phyloP scores from a whole-genome alignment of 2,329 filamentous ascomycete genomes.

The Microcera coccophila region DNA sequence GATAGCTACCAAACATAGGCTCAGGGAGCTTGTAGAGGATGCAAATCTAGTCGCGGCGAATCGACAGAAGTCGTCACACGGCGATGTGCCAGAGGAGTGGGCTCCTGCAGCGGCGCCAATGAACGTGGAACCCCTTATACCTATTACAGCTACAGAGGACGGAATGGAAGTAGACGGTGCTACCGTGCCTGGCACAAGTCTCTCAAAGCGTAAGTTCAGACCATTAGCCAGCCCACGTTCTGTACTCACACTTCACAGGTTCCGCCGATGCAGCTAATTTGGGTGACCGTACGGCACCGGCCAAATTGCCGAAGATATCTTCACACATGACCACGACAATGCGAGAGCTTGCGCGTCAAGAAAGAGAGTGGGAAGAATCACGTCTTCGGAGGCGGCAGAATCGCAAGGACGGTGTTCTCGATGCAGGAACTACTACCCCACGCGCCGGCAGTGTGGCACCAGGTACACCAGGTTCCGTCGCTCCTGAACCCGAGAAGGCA shows the following conservation, averaged over 20 bases:
- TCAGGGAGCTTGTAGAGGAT: constrained; percentile 74
- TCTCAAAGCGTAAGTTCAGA: constrained; percentile 55
- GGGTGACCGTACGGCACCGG: constrained; percentile 41
- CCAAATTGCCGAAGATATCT: constrained; percentile 47
- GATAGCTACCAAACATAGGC: constrained; percentile 73
- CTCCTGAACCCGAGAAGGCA: constrained; percentile 63
- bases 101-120: constrained; percentile 60
- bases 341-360: constrained; percentile 59
- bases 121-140: constrained; percentile 38
- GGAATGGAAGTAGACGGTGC: constrained; percentile 41
- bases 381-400: constrained; percentile 64
- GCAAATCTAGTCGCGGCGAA: constrained; percentile 65
- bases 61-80: constrained; percentile 75
- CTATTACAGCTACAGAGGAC: constrained; percentile 21
- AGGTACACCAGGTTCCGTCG: constrained; percentile 58
- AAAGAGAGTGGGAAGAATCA: constrained; percentile 69
- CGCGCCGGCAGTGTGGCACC: constrained; percentile 56
- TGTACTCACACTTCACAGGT: constrained; percentile 33
- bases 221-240: background rate
- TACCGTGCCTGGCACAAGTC: constrained; percentile 51
- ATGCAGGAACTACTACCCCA: constrained; percentile 45
- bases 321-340: constrained; percentile 52
- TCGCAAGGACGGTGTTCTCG: constrained; percentile 55
- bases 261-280: constrained; percentile 34
- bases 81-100: constrained; percentile 73